A percentile compares a stretch with the other conserved stretches of the same genome.
Evolutionary conservation across 2,329 filamentous ascomycete genomes (phyloP).

Genomic region (Myriosclerotinia scirpicola): DNA sequence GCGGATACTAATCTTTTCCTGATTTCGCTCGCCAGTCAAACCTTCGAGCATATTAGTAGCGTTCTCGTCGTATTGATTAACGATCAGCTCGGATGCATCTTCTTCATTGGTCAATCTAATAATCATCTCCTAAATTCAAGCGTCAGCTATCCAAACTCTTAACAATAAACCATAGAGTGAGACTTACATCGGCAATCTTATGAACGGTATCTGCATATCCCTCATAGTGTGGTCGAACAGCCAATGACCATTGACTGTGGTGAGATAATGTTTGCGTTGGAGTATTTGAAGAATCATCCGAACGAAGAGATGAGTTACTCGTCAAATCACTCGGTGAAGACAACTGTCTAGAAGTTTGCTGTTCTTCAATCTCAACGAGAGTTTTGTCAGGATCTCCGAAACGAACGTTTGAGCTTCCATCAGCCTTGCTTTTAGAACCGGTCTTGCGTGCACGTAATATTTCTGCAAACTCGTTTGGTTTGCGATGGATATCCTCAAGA

Average conservation of each 20-base stretch:
- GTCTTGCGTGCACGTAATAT: conserved; percentile 26
- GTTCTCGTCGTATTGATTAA: conserved; percentile 37
- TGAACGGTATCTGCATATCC: conserved; percentile 34
- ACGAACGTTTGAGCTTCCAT: conserved; percentile 7
- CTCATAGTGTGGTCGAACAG: conserved; percentile 38
- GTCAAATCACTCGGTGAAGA: conserved; percentile 19
- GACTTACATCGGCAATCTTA: conserved; percentile 39
- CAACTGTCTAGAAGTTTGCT: background rate
- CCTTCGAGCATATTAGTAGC: conserved; percentile 33
- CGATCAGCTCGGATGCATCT: conserved; percentile 35
- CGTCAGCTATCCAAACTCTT: conserved; percentile 28
- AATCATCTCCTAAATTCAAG: conserved; percentile 35
- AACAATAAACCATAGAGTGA: background rate
- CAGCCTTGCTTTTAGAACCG: conserved; percentile 2
- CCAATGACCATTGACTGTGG: conserved; percentile 35
- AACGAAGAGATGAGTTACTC: conserved; percentile 2
- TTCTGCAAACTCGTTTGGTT: conserved; percentile 31
- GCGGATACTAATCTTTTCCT: conserved; percentile 28
- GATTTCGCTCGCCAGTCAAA: conserved; percentile 27
- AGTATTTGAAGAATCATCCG: conserved; percentile 26
- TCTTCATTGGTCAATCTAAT: conserved; percentile 37
- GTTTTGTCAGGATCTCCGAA: conserved; percentile 29
- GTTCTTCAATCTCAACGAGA: conserved; percentile 24
- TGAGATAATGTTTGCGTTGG: conserved; percentile 26
- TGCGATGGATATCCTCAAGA: conserved; percentile 23